Evolutionary conservation across 2,329 filamentous ascomycete genomes (phyloP), one percentile per base, ranked within the genome.

Genomic region (Zymoseptoria tritici): DNA sequence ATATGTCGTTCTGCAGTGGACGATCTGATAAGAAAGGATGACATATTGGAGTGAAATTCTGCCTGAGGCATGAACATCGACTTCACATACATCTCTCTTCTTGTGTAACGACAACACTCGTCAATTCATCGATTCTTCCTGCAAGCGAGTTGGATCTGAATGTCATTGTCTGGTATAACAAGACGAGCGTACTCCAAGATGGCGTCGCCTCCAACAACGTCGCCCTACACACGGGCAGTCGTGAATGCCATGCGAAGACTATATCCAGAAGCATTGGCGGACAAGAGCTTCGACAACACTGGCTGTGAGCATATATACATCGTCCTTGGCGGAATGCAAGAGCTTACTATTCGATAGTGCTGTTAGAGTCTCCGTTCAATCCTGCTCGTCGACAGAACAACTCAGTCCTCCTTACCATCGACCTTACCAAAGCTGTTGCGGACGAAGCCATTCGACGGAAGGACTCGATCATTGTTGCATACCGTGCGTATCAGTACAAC

Each of bases 241-340:
- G 87, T 95, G 59, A 79, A 80, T 68, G 86, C 90, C 9, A 92
- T 96, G 88, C 84, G 83, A 70, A 86, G 83, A 73, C 79, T 96
- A 87, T 99, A 96, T 72, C 94, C 94, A 0, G 90, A 95, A 72
- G 85, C 85, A 61, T 80, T 97, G 50, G 94, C 94, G 9, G 94
- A 97, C 72, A 87, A 87, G 67, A 86, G 88, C 65, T 99, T 92
- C 83, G 94, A 99, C 74, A 99, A 99, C 71, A 96, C 95, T n/a
- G 94, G 94, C 57, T 74, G 83, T 84, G 52, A 51, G 62, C 4
- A 36, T 26, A 2, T 26, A 2, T 55, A 11, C 9, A 26, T 19
- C 19, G 13, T 46, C 36, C 4, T 46, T n/a, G 5, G 13, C 7
- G n/a, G 36, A 16, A 19, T 8, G 1, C 36, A 20, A 49, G 31